These are phyloP conservation scores for Viola pubescens DNA, from an alignment of 441 rosid genomes.

Conservation along the genomic window DNA sequence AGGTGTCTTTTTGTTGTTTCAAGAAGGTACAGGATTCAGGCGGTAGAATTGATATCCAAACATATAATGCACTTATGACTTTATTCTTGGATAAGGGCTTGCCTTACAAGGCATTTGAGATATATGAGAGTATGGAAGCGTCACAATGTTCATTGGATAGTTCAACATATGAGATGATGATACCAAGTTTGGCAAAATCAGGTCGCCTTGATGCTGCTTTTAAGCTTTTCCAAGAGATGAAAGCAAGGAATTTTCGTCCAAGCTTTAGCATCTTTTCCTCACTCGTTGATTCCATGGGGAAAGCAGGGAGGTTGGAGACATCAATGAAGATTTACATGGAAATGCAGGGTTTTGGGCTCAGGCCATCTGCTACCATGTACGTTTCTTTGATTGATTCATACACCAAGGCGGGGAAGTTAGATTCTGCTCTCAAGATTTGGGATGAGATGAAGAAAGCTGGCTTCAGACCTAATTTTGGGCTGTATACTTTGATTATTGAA, in stretches of 20 bases:
- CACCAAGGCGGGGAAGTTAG: slow-evolving; percentile 88
- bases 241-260: slow-evolving; percentile 57
- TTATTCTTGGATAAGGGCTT: slow-evolving; percentile 76
- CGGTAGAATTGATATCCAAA: slow-evolving; percentile 47
- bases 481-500: slow-evolving; percentile 75
- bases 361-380: slow-evolving; percentile 76
- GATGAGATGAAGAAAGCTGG: slow-evolving; percentile 84
- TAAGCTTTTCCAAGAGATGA: slow-evolving; percentile 94
- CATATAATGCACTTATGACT: slow-evolving; percentile 70
- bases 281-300: slow-evolving; percentile 92
- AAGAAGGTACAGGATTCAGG: slow-evolving; percentile 76
- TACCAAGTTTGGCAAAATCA: slow-evolving; percentile 89
- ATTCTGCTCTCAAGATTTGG: slow-evolving; percentile 80
- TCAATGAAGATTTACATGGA: slow-evolving; percentile 90
- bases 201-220: slow-evolving; percentile 91
- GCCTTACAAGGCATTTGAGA: slow-evolving; percentile 98
- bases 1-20: slow-evolving; percentile 80
- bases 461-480: slow-evolving; percentile 80
- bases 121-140: slow-evolving; percentile 81
- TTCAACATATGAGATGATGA: slow-evolving; percentile 76
- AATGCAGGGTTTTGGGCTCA: slow-evolving; percentile 66
- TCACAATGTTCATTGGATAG: slow-evolving; percentile 58
- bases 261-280: slow-evolving; percentile 59
- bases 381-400: slow-evolving; percentile 84
- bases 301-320: slow-evolving; percentile 87